Base-by-base conservation (phyloP, 108 stramenopile genomes). In the Asterionellopsis glacialis region DNA sequence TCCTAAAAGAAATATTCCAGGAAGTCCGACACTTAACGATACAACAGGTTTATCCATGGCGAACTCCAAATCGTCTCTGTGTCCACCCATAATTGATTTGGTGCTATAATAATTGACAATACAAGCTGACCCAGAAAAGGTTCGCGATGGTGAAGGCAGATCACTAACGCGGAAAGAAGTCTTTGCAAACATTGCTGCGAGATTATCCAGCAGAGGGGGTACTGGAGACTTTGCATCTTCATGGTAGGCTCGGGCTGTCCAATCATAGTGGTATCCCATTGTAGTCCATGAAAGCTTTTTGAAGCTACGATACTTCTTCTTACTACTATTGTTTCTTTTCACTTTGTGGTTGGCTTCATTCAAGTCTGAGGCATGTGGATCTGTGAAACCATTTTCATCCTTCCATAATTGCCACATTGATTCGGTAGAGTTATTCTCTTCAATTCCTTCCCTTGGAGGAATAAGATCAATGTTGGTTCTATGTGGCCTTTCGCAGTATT, bases 211-310 rank as follows among this genome's bases (percentile, higher is more conserved):
- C 26, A 71, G 18, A 12, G 43, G 11, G 6, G 85, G 81, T 68
- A 83, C 75, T 14, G 51, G 41, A 13, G 80, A 81, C 27, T 69
- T 60, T 11, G 44, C 28, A n/a, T 51, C 63, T 42, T 72, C 67
- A 55, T 79, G 51, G 51, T 87, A 87, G 22, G 74, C 55, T 10
- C 74, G 48, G 2, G 53, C 40, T 4, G 67, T 80, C 86, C 86
- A 87, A 58, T 87, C 80, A 55, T 87, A 83, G 28, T 87, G 81
- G 48, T 83, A 83, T 19, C 86, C 86, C 68, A 69, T 65, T 11
- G 81, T 82, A 21, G 80, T 69, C 86, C 86, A 87, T 2, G 80
- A 61, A 16, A 87, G 51, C 51, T 83, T 87, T 13, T 65, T n/a
- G 53, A 77, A 74, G 11, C 21, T 41, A 25, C 67, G 19, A 25